Conservation (phyloP, 1,139 yeast species). For the Diutina sp. region DNA sequence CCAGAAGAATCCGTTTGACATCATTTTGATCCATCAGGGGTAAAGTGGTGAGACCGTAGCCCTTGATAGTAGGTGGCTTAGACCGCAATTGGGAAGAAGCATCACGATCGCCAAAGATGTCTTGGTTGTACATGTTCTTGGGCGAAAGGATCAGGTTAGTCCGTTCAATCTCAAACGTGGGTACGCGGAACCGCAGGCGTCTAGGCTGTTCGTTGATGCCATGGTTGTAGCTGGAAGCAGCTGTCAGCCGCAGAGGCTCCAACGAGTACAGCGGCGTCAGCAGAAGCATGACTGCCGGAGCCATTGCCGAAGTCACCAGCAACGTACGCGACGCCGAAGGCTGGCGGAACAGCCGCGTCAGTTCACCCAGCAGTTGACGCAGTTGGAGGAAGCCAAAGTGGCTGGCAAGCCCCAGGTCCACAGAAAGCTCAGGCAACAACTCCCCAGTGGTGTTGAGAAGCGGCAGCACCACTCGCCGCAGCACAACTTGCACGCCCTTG, state of each 20-base stretch:
- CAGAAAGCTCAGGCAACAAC: conserved; percentile 33
- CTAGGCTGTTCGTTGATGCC: not conserved
- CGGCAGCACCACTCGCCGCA: conserved; percentile 29
- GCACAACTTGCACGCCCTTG: conserved; percentile 31
- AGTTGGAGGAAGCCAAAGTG: conserved; percentile 16
- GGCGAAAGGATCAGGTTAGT: conserved; percentile 24
- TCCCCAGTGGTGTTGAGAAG: conserved; percentile 21
- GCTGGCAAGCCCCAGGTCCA: conserved; percentile 33
- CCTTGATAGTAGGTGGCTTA: conserved; percentile 24
- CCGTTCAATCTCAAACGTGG: conserved; percentile 31
- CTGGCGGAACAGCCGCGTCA: not conserved
- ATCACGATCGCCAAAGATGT: conserved; percentile 23
- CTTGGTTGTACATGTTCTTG: conserved; percentile 23
- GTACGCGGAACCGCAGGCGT: conserved; percentile 22
- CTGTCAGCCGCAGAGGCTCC: conserved; percentile 2
- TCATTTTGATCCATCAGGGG: conserved; percentile 40
- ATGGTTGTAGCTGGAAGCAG: conserved; percentile 1
- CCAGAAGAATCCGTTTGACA: conserved; percentile 25
- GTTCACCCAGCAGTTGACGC: conserved; percentile 4
- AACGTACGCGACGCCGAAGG: not conserved
- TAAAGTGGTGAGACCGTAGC: conserved; percentile 29
- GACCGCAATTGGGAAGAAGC: conserved; percentile 2
- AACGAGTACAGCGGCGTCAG: conserved; percentile 2
- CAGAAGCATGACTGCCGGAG: not conserved
- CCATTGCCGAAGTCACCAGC: not conserved